Evolutionary conservation across 345 rosid genomes (phyloP).

Genomic region (Acer negundo): DNA sequence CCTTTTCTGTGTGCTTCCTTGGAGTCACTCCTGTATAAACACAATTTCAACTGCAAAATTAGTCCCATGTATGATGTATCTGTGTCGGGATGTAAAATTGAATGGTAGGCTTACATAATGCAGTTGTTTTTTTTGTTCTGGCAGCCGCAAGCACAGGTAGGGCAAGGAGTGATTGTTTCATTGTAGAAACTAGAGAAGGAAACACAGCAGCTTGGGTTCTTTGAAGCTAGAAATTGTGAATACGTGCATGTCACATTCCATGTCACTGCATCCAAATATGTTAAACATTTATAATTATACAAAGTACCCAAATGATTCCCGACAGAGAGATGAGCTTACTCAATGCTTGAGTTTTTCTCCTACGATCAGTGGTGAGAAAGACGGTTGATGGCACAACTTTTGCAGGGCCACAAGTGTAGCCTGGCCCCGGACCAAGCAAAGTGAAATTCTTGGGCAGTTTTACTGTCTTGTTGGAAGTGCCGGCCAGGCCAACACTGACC

Average conservation of each 20-base stretch:
- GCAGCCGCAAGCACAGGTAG: constrained; percentile 85
- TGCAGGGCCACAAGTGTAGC: constrained; percentile 80
- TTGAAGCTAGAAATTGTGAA: constrained; percentile 73
- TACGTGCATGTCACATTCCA: constrained; percentile 94
- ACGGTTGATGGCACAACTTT: constrained; percentile 68
- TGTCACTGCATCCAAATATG: constrained; percentile 56
- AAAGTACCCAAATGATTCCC: not conserved
- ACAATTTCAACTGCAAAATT: not conserved
- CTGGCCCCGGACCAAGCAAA: constrained; percentile 72
- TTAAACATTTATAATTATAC: not conserved
- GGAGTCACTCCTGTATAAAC: constrained; percentile 50
- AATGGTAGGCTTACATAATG: constrained; percentile 47
- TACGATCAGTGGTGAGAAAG: constrained; percentile 55
- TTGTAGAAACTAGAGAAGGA: constrained; percentile 86
- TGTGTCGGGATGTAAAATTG: constrained; percentile 2
- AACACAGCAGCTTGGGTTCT: constrained; percentile 77
- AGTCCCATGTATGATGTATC: constrained; percentile 8
- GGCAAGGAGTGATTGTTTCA: constrained; percentile 68
- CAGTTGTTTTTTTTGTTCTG: constrained; percentile 56
- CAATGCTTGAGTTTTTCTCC: constrained; percentile 76
- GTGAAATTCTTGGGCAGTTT: constrained; percentile 74
- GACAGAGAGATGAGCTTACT: constrained; percentile 47
- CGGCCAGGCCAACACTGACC: constrained; percentile 69
- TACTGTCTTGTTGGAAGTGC: constrained; percentile 79
- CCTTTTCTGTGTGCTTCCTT: constrained; percentile 43